Percentiles rank a stretch among this genome's conserved stretches.
phyloP scores from a whole-genome alignment of 345 rosid species.

The Corymbia maculata region DNA sequence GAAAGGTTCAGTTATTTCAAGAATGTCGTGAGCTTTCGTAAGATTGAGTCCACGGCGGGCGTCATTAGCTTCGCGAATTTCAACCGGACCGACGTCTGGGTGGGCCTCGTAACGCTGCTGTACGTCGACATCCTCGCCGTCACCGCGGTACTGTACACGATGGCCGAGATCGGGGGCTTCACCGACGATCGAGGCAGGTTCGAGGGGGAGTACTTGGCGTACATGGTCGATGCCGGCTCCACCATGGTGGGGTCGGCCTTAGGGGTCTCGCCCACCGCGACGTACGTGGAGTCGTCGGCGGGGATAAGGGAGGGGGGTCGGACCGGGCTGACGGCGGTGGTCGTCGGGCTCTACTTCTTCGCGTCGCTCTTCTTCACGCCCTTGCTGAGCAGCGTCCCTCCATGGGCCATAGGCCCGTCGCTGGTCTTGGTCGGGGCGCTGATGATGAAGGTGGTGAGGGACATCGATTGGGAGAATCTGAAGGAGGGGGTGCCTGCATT shows the following conservation, averaged over 20 bases:
- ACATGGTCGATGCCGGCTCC: constrained; percentile 70
- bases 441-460: constrained; percentile 86
- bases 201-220: constrained; percentile 78
- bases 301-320: constrained; percentile 88
- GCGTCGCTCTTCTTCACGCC: constrained; percentile 65
- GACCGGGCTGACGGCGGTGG: constrained; percentile 77
- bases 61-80: constrained; percentile 53
- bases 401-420: constrained; percentile 92
- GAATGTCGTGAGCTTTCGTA: constrained; percentile 61
- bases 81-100: constrained; percentile 52
- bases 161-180: constrained; percentile 80
- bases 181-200: constrained; percentile 48
- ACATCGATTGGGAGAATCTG: constrained; percentile 55
- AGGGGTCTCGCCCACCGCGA: constrained; percentile 60
- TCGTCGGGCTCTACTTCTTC: constrained; percentile 46
- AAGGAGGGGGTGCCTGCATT: constrained; percentile 80
- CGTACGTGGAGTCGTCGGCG: constrained; percentile 76
- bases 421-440: constrained; percentile 72
- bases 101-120: constrained; percentile 53
- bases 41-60: constrained; percentile 65
- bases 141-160: constrained; percentile 62
- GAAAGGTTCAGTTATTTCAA: constrained; percentile 53
- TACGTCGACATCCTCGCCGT: constrained; percentile 70
- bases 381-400: constrained; percentile 58
- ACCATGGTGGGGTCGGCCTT: constrained; percentile 60